Evolutionary conservation across 2,329 filamentous ascomycete species (phyloP).

Genomic region (Pseudogymnoascus sp.): DNA sequence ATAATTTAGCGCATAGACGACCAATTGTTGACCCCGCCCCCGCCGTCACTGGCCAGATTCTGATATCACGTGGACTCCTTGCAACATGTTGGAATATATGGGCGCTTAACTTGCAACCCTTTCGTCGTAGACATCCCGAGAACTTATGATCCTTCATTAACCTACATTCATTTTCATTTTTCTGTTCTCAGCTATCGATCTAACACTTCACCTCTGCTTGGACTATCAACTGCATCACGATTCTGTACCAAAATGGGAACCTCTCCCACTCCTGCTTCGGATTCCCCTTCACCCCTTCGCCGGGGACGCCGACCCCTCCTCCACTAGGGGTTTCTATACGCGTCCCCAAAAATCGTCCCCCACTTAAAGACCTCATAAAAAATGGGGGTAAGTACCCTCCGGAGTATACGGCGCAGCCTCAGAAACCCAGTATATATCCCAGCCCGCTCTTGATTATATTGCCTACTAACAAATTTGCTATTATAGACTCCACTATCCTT

Average conservation of each 20-base stretch:
- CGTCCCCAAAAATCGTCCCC: neutral
- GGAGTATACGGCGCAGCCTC: neutral
- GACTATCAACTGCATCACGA: neutral
- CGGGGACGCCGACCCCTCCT: neutral
- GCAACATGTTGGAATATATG: neutral
- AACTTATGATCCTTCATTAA: neutral
- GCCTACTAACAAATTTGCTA: neutral
- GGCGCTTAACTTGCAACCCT: neutral
- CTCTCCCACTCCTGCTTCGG: neutral
- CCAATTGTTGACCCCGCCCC: neutral
- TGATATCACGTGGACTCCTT: neutral
- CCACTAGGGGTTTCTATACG: neutral
- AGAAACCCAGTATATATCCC: neutral
- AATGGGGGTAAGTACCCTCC: neutral
- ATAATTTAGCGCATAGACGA: neutral
- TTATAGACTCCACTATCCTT: neutral
- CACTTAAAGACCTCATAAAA: neutral
- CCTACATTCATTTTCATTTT: neutral
- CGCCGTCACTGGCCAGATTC: neutral
- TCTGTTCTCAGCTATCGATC: neutral
- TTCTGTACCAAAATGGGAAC: neutral
- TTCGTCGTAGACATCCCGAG: neutral
- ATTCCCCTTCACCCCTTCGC: neutral
- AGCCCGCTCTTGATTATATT: neutral
- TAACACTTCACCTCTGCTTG: neutral